Base-by-base conservation (phyloP, 495 filamentous ascomycete species). In the Margaritispora aquatica region DNA sequence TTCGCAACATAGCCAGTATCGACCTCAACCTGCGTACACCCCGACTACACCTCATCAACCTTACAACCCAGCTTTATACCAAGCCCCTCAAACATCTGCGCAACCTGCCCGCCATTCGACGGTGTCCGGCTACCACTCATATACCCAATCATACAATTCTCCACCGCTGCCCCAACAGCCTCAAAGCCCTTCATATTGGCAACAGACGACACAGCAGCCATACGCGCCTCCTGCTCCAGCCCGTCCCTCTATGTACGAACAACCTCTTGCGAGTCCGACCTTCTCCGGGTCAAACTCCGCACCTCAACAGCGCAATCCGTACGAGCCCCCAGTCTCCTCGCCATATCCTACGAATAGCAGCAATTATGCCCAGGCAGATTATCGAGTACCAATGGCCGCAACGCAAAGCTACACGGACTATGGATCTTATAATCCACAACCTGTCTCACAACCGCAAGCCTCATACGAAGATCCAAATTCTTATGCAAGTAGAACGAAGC, bases 31-130 rank as follows among this genome's bases (percentile, higher is more conserved):
- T 55, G 62, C 67, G 64, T 67, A 73, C 36, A 70, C 55, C 20
- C 21, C 72, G 17, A n/a, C 54, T 23, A 51, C 54, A n/a, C 20
- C 55, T 7, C 80, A 84, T 64, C 85, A 85, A 66, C 84, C 85
- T 17, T 91, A 91, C 69, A 87, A 88, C 63, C 88, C 88, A 3
- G 86, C 88, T 19, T 81, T 84, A 22, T 90, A 86, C 60, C 80
- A 83, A 48, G 31, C 63, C 36, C 41, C 61, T 10, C 62, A 57
- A 51, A 15, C 36, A 21, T 13, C 54, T 22, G 21, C 38, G 68
- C 60, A 60, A 55, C 54, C 71, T 62, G 59, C 64, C 38, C 69
- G 71, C 10, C 63, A 69, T 20, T 51, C 61, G 24, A 68, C 68
- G 10, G 63, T 66, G 10, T 64, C 64, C 4, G 60, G 61, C 29